Evolutionary conservation across 176 grass and related monocot genomes (phyloP), one percentile per base, ranked within the genome.

Genomic region (Melocanna baccifera): DNA sequence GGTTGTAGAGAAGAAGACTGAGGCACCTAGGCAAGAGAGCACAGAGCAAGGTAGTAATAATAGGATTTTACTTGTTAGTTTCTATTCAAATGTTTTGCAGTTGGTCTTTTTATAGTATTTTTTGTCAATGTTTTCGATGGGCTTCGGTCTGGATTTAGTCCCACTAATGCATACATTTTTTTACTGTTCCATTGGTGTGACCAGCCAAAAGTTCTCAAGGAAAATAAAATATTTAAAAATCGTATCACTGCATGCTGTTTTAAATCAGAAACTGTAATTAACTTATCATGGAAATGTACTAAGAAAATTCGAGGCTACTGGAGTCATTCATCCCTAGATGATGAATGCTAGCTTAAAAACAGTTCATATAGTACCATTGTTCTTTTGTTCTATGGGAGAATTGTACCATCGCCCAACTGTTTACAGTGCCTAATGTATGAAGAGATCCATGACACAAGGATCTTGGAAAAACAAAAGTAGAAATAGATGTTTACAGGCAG

Each of bases 1-100:
- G 34, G 45, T 70, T 80, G 7, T 85, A 91, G 85, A 94, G 84
- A 95, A 86, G 85, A 87, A 57, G 23, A 75, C 32, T 46, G 89
- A 92, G 79, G 46, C 71, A 71, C 50, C 87, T 62, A 90, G 77
- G 48, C 87, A 84, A 64, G 83, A 70, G 65, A 90, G 41, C 46
- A 81, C 77, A 30, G 91, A 98, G 65, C 89, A 88, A 95, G 96
- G 93, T 98, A 66, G 16, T 25, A 63, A 42, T 67, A 82, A 70
- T 39, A 62, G 1, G 40, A 48, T 62, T 84, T 11, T 59, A 37
- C n/a, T 69, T 62, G 75, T 39, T 23, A 43, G 48, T n/a, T 69
- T 78, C 43, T 19, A 41, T 67, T 75, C 39, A 76, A 41, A 32
- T 28, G 9, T 67, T 26, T 26, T 20, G 36, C 6, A 7, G 28